Percentiles rank a stretch among this genome's conserved stretches.
phyloP scores from a whole-genome alignment of 2,329 filamentous ascomycete species.

The Verticillium zaregamsianum region DNA sequence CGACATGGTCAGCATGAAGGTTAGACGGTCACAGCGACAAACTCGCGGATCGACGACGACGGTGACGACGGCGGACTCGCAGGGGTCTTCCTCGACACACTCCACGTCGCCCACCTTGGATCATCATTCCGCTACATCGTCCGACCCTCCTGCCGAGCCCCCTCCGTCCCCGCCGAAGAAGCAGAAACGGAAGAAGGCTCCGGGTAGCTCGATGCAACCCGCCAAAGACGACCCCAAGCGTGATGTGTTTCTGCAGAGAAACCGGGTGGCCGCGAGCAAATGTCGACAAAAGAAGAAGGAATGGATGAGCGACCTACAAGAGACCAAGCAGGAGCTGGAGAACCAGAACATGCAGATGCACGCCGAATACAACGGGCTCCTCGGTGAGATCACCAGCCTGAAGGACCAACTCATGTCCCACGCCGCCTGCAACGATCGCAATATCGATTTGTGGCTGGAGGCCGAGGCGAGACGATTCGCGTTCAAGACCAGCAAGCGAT shows the following conservation, averaged over 20 bases:
- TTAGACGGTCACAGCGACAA: not conserved
- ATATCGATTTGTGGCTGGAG: conserved; percentile 50
- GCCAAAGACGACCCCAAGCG: conserved; percentile 38
- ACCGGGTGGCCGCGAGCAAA: conserved; percentile 69
- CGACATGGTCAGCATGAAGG: not conserved
- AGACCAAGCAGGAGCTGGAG: conserved; percentile 39
- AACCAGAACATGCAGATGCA: conserved; percentile 36
- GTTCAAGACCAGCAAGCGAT: conserved; percentile 23
- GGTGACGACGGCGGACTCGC: not conserved
- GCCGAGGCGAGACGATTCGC: conserved; percentile 48
- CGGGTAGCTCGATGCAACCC: conserved; percentile 4
- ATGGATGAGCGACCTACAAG: conserved; percentile 46
- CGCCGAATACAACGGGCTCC: conserved; percentile 35
- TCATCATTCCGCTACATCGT: conserved; percentile 11
- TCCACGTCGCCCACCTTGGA: not conserved
- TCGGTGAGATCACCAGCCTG: conserved; percentile 40
- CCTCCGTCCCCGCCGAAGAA: conserved; percentile 19
- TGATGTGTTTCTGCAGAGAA: conserved; percentile 61
- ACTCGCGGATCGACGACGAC: not conserved
- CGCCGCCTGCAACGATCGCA: conserved; percentile 45
- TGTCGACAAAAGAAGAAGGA: conserved; percentile 65
- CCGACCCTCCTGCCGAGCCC: conserved; percentile 9
- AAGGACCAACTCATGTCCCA: conserved; percentile 50
- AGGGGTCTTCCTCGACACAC: conserved; percentile 2
- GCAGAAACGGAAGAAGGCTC: conserved; percentile 16